Evolutionary conservation across 2,329 filamentous ascomycete species (phyloP).

Genomic region (Akanthomyces lecanii): DNA sequence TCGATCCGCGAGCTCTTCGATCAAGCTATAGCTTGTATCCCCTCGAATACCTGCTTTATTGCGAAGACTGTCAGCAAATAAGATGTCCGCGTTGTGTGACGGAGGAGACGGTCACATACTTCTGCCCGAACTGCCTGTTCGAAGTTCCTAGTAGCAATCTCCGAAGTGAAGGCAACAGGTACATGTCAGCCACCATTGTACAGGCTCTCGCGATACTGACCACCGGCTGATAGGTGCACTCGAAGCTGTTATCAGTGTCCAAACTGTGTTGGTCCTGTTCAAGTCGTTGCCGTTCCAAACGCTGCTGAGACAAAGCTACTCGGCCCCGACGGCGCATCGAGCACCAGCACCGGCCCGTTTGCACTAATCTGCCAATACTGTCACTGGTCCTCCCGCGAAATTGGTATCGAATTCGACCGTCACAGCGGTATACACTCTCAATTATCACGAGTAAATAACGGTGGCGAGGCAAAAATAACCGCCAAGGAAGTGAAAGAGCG

Average conservation of each 20-base stretch:
- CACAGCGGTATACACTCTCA: slow-evolving; percentile 82
- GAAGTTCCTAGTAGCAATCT: slow-evolving; percentile 92
- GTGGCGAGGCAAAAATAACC: slow-evolving; percentile 48
- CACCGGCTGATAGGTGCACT: slow-evolving; percentile 63
- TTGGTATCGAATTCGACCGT: slow-evolving; percentile 85
- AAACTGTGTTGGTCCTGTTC: slow-evolving; percentile 75
- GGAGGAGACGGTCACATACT: slow-evolving; percentile 93
- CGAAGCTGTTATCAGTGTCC: slow-evolving; percentile 96
- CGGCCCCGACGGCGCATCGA: slow-evolving; percentile 34
- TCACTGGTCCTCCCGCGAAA: slow-evolving; percentile 86
- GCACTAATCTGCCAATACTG: slow-evolving; percentile 86
- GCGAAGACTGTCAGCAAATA: slow-evolving; percentile 95
- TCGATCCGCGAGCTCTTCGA: slow-evolving; percentile 79
- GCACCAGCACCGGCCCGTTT: slow-evolving; percentile 52
- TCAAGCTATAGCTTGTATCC: slow-evolving; percentile 92
- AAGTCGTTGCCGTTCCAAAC: slow-evolving; percentile 66
- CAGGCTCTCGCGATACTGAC: not conserved
- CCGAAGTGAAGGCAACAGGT: slow-evolving; percentile 91
- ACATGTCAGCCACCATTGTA: slow-evolving; percentile 26
- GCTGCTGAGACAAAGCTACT: slow-evolving; percentile 43
- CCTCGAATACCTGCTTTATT: slow-evolving; percentile 90
- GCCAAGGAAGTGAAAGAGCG: slow-evolving; percentile 48
- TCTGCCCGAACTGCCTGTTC: slow-evolving; percentile 91
- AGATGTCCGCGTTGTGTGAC: slow-evolving; percentile 87
- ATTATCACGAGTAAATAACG: slow-evolving; percentile 65